Percentiles rank a stretch among this genome's conserved stretches.
These are phyloP conservation scores for Viola pubescens DNA, from an alignment of 441 rosid genomes.

Conservation along the genomic window DNA sequence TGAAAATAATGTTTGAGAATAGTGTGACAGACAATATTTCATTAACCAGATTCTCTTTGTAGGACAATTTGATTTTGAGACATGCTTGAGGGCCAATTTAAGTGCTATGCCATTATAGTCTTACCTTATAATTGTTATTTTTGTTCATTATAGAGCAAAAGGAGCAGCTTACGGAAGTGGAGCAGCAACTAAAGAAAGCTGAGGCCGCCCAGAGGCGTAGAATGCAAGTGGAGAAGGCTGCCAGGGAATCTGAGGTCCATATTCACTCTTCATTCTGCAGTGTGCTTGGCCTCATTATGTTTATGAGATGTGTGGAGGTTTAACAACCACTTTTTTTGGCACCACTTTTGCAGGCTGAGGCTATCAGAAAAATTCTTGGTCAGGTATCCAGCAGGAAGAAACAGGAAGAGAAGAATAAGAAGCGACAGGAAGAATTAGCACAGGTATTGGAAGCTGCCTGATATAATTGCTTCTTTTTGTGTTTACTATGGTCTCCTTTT, in stretches of 20 bases:
- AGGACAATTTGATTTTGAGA: no score
- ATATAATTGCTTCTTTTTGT: neutral
- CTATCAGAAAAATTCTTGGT: slow-evolving; percentile 87
- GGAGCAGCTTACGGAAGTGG: slow-evolving; percentile 74
- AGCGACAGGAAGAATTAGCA: slow-evolving; percentile 70
- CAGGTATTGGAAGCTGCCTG: slow-evolving; percentile 41
- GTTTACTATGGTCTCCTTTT: slow-evolving; percentile 5
- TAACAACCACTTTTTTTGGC: slow-evolving; percentile 1
- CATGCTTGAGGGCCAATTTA: no score
- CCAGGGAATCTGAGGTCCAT: slow-evolving; percentile 73
- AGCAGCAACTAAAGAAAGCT: slow-evolving; percentile 74
- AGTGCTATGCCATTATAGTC: neutral
- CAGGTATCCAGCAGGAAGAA: slow-evolving; percentile 93
- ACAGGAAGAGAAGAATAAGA: slow-evolving; percentile 72
- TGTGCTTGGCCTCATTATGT: neutral
- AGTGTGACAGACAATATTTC: no score
- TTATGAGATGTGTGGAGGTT: slow-evolving; percentile 1
- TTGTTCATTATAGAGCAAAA: slow-evolving; percentile 49
- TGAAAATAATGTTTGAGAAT: no score
- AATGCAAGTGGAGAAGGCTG: slow-evolving; percentile 85
- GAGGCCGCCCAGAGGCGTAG: slow-evolving; percentile 94
- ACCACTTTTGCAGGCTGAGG: slow-evolving; percentile 55
- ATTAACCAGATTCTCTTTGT: no score
- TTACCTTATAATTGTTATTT: slow-evolving; percentile 2
- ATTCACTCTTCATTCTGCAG: slow-evolving; percentile 15